These are phyloP conservation scores for Aspergillus fumigatus DNA, from an alignment of 2,329 filamentous ascomycete species.

Conservation along the genomic window DNA sequence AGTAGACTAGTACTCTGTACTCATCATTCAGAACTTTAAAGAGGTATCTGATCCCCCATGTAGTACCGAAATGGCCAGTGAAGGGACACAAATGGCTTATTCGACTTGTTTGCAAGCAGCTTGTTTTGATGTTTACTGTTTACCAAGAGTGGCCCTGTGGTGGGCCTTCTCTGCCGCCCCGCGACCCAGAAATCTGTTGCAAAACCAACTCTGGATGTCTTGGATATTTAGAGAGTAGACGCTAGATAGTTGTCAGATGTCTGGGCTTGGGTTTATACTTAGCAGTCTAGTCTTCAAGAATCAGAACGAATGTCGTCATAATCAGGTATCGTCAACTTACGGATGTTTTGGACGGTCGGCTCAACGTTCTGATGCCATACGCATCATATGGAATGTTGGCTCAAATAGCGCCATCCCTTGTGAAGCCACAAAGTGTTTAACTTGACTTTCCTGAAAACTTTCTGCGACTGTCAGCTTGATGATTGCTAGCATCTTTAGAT, in stretches of 20 bases:
- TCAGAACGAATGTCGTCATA: not conserved
- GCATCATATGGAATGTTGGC: not conserved
- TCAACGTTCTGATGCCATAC: too few relatives aligned
- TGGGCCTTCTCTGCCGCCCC: conserved; percentile 8
- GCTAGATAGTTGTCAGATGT: too few relatives aligned
- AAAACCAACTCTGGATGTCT: too few relatives aligned
- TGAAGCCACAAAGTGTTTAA: not conserved
- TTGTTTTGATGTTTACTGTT: conserved; percentile 17
- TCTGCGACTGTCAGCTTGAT: not conserved
- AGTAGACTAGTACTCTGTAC: not conserved
- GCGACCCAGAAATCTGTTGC: not conserved
- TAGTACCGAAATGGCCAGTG: not conserved
- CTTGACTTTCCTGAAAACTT: not conserved
- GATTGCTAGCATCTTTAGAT: not conserved
- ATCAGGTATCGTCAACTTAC: not conserved
- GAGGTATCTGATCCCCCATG: not conserved
- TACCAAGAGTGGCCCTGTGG: not conserved
- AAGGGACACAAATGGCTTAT: not conserved
- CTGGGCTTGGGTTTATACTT: too few relatives aligned
- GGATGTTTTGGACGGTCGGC: too few relatives aligned
- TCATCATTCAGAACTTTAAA: not conserved
- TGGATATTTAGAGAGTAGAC: too few relatives aligned
- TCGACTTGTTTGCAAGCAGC: not conserved
- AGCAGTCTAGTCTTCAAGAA: not conserved
- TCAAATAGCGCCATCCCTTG: not conserved